Conservation (phyloP, 495 filamentous ascomycete genomes). For the Aspergillus campestris region DNA sequence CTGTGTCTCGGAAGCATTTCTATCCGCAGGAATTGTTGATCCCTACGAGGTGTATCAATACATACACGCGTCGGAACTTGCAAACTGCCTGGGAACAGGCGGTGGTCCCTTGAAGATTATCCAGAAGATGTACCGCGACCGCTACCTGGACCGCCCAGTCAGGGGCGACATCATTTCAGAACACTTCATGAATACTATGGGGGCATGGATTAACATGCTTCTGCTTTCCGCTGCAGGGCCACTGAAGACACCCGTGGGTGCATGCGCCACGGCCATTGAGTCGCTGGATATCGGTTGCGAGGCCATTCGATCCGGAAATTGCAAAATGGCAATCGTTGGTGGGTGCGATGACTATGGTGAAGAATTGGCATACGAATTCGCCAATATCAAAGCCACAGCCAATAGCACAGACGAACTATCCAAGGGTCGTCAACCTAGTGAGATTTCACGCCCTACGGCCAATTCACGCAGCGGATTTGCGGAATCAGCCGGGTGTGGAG, state of each 20-base stretch:
- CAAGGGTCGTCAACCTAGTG: conserved; percentile 83
- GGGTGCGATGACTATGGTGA: conserved; percentile 99
- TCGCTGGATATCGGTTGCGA: conserved; percentile 96
- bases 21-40: conserved; percentile 91
- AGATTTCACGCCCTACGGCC: conserved; percentile 96
- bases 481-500: conserved; percentile 96
- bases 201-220: conserved; percentile 99
- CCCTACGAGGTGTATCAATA: conserved; percentile 99
- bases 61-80: conserved; percentile 93
- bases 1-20: conserved; percentile 80
- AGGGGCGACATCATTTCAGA: conserved; percentile 98
- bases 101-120: conserved; percentile 74
- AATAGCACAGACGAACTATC: conserved; percentile 91
- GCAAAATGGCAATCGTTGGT: conserved; percentile 90
- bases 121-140: conserved; percentile 95
- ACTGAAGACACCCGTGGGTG: conserved; percentile 96
- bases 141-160: conserved; percentile 86
- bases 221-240: conserved; percentile 91
- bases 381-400: conserved; percentile 99
- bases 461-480: conserved; percentile 96
- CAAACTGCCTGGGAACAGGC: conserved; percentile 95
- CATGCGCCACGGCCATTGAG: conserved; percentile 94
- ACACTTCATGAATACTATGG: conserved; percentile 99
- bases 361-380: conserved; percentile 97
- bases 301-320: conserved; percentile 93